Percentiles rank a stretch among this genome's conserved stretches.
Conservation (phyloP, 2,329 filamentous ascomycete genomes). For the Penicillium sclerotiorum region DNA sequence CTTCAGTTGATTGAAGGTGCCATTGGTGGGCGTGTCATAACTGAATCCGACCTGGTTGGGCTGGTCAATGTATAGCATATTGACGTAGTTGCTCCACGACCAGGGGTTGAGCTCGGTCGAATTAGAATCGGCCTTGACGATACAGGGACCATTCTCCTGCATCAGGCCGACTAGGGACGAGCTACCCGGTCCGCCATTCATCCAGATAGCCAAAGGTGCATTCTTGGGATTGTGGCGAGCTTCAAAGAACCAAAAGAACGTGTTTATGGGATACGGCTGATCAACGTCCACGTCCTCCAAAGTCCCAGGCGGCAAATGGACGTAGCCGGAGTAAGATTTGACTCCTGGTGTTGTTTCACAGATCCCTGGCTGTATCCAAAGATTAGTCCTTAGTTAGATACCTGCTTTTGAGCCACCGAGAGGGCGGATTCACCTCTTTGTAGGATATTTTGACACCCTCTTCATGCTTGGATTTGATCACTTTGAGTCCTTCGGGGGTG, state of each 20-base stretch:
- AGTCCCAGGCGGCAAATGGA: constrained; percentile 56
- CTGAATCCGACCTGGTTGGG: constrained; percentile 63
- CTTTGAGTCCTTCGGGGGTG: constrained; percentile 43
- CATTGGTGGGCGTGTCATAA: constrained; percentile 51
- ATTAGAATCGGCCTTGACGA: constrained; percentile 56
- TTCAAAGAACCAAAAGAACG: constrained; percentile 69
- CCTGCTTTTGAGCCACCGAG: not conserved
- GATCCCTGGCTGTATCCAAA: constrained; percentile 45
- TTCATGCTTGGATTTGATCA: constrained; percentile 46
- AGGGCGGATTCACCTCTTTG: constrained; percentile 42
- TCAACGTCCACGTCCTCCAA: constrained; percentile 41
- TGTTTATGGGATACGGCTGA: constrained; percentile 62
- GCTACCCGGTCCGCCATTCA: constrained; percentile 64
- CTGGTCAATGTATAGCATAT: constrained; percentile 72
- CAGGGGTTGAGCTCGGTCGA: constrained; percentile 58
- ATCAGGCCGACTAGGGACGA: constrained; percentile 61
- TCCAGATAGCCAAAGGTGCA: constrained; percentile 63
- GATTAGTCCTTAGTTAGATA: not conserved
- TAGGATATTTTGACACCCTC: constrained; percentile 50
- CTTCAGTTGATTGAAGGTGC: constrained; percentile 38
- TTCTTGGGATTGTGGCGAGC: constrained; percentile 55
- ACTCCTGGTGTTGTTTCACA: constrained; percentile 62
- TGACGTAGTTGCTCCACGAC: constrained; percentile 65
- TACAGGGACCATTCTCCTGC: constrained; percentile 57
- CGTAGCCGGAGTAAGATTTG: constrained; percentile 62